A percentile compares a stretch with the other conserved stretches of the same genome.
phyloP scores from a whole-genome alignment of 2,329 filamentous ascomycete species.

The Mycocentrospora acerina region DNA sequence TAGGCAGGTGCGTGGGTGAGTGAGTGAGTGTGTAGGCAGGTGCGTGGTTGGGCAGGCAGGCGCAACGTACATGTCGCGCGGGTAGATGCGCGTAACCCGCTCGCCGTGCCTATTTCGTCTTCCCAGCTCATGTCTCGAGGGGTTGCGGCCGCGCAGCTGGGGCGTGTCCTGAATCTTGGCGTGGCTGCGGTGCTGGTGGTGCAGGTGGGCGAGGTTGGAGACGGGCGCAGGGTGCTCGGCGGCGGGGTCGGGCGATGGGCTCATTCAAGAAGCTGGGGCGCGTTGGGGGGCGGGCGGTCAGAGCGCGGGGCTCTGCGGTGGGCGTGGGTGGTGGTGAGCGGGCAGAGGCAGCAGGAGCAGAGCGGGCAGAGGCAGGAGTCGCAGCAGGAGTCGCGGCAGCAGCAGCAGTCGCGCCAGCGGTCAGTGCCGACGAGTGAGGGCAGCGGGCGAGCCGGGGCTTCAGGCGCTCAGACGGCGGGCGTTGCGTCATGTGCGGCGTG shows the following conservation, averaged over 20 bases:
- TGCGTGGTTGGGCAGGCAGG: not conserved
- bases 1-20: too few relatives aligned
- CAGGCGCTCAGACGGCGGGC: conserved; percentile 16
- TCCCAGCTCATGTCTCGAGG: conserved; percentile 45
- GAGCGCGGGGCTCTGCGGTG: conserved; percentile 11
- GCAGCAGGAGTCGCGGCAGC: conserved; percentile 3
- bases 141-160: conserved; percentile 39
- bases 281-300: conserved; percentile 6
- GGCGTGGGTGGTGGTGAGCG: conserved; percentile 10
- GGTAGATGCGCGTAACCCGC: conserved; percentile 44
- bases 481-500: conserved; percentile 30
- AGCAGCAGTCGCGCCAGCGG: conserved; percentile 3
- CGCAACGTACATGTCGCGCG: conserved; percentile 41
- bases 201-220: conserved; percentile 38
- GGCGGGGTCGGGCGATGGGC: conserved; percentile 38
- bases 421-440: conserved; percentile 14
- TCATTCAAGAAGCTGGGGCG: conserved; percentile 39
- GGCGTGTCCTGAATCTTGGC: conserved; percentile 37
- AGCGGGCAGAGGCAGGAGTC: conserved; percentile 4
- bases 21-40: not conserved
- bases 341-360: conserved; percentile 2
- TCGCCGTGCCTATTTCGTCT: conserved; percentile 43
- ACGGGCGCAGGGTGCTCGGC: conserved; percentile 33
- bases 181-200: conserved; percentile 39
- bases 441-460: conserved; percentile 19